Evolutionary conservation across 345 rosid genomes (phyloP), one percentile per base, ranked within the genome.

Genomic region (Populus tremula): DNA sequence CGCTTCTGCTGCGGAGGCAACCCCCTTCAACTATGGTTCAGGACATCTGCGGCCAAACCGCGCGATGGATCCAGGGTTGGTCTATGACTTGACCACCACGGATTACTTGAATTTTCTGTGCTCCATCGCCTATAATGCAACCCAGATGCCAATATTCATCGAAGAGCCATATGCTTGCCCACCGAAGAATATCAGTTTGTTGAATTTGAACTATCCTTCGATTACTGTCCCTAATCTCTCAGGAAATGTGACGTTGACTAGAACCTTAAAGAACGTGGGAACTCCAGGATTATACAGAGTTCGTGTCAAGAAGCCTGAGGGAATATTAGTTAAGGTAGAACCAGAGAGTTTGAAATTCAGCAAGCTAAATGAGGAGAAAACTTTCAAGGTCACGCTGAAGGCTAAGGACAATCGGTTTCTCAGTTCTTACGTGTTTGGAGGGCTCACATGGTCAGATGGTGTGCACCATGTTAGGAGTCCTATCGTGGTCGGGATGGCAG

Each of bases 71-170:
- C 79, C 83, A 21, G 83, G 83, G 13, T 35, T 80, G 47, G 79
- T 80, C 49, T 80, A 76, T 35, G 83, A 80, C 63, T 56, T 76
- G 29, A 76, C 54, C 27, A 25, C 43, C 4, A 41, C 11, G 2
- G 83, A 80, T 49, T 76, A 80, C 83, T 35, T 76, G 33, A 75
- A 71, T 56, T 76, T 75, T 43, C 47, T 80, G 6, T 80, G 83
- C 70, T 38, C 76, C 72, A 43, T 71, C 1, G 79, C 76, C 45
- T 80, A 75, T 61, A 76, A 76, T 17, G 11, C 49, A 54, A 71
- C 71, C 18, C 77, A 76, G 54, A 25, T 76, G 10, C 31, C 67
- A 54, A 18, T 29, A 5, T 76, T 80, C 71, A 5, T n/a, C 29
- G 68, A 78, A 12, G 13, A 18, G 29, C 2, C 72, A 17, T 75